A percentile compares a stretch with the other conserved stretches of the same genome.
Evolutionary conservation across 2,329 filamentous ascomycete genomes (phyloP).

Genomic region (Colletotrichum simmondsii): DNA sequence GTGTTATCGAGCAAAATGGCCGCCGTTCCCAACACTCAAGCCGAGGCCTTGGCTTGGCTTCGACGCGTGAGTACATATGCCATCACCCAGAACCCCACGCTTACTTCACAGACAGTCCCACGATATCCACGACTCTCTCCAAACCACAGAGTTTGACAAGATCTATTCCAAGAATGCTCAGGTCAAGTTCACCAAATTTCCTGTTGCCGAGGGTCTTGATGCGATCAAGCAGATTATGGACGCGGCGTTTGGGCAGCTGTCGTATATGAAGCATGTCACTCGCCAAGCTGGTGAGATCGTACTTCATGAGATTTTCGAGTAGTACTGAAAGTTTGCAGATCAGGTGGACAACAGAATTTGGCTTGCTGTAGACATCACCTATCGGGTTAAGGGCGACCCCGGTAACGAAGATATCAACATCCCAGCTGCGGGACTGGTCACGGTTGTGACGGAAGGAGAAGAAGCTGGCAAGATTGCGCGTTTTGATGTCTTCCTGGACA

Average conservation of each 20-base stretch:
- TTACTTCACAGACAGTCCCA: neutral
- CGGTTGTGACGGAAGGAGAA: neutral
- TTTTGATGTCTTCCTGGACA: constrained; percentile 13
- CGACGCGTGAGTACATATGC: neutral
- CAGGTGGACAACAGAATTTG: constrained; percentile 12
- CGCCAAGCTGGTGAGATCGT: neutral
- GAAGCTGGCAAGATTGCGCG: constrained; percentile 12
- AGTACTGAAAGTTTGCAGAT: neutral
- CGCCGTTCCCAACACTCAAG: neutral
- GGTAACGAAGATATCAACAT: neutral
- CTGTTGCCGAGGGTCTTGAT: neutral
- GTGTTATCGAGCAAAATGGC: neutral
- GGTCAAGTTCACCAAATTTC: constrained; percentile 6
- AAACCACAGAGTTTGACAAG: neutral
- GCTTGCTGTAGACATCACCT: neutral
- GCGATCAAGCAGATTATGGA: neutral
- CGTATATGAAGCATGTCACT: constrained; percentile 16
- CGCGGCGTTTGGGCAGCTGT: neutral
- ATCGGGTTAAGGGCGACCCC: constrained; percentile 1
- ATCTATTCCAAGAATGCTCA: neutral
- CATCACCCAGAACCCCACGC: neutral
- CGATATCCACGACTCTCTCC: neutral
- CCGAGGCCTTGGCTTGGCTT: neutral
- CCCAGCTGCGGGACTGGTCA: constrained; percentile 1
- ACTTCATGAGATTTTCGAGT: rapidly evolving